Conservation (phyloP, 306 rosid genomes). For the Vigna radiata region DNA sequence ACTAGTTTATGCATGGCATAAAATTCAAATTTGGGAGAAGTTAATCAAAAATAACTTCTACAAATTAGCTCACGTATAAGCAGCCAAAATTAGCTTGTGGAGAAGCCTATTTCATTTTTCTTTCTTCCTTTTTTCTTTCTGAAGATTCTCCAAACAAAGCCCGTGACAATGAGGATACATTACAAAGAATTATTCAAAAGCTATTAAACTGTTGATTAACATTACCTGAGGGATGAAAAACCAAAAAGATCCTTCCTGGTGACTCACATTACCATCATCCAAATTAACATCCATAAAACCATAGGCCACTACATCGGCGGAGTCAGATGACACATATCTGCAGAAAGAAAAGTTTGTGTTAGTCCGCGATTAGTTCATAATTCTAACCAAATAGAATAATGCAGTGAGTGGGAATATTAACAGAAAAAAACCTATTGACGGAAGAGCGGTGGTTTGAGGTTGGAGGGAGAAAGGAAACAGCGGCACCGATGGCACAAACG, state of each 20-base stretch:
- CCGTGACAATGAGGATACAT: not conserved
- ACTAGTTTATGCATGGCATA: too few species aligned
- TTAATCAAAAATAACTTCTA: too few species aligned
- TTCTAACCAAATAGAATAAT: not conserved
- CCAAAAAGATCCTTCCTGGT: conserved; percentile 62
- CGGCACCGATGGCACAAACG: conserved; percentile 80
- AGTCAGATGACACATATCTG: conserved; percentile 77
- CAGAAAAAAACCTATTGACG: conserved; percentile 57
- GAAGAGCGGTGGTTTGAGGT: conserved; percentile 33
- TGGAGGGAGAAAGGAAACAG: conserved; percentile 62
- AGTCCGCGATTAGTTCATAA: not conserved
- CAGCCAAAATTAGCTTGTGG: too few species aligned
- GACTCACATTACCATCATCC: conserved; percentile 53
- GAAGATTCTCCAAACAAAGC: too few species aligned
- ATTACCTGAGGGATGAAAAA: conserved; percentile 89
- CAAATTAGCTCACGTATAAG: too few species aligned
- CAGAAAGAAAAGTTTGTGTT: conserved; percentile 12
- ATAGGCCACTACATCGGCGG: conserved; percentile 63
- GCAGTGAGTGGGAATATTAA: not conserved
- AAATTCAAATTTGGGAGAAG: too few species aligned
- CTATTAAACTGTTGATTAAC: conserved; percentile 27
- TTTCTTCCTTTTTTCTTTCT: too few species aligned
- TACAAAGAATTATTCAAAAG: not conserved
- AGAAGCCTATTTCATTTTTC: too few species aligned
- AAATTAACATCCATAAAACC: conserved; percentile 69